Evolutionary conservation across 345 rosid species (phyloP), one percentile per base, ranked within the genome.

Genomic region (Euphorbia pulcherrima): DNA sequence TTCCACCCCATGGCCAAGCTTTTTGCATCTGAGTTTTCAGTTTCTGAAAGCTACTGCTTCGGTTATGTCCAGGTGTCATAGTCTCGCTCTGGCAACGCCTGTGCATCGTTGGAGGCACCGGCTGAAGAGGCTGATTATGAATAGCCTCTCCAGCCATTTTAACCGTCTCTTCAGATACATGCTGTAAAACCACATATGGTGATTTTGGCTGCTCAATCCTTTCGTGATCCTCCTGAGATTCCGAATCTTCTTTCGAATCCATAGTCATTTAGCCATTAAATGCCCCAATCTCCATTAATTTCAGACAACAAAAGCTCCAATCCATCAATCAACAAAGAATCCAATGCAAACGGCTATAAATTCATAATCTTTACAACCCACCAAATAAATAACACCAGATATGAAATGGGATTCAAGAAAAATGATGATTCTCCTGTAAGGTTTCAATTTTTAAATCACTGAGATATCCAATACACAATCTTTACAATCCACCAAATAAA

Each of bases 1-100:
- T 80, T 72, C 84, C 82, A 64, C 87, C 87, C 82, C 99, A 85
- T 51, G 84, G 83, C 97, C 88, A 93, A 39, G 92, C 99, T 81
- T 79, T 93, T 70, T 89, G 92, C 97, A 93, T 74, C 72, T 84
- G 93, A 66, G 62, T 74, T 80, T 86, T 93, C 75, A 86, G 68
- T 74, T 69, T 87, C 80, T 84, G 89, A 69, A 93, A 83, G 76
- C 85, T 80, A 73, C 70, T 77, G 52, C 51, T 73, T 17, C 73
- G 78, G 44, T 48, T 33, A 47, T 84, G 81, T 30, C 81, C 78
- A 12, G 71, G 47, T 28, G 71, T 60, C 74, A 58, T 33, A 60
- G 81, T 52, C 63, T 90, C 97, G 68, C 94, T 86, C 77, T 81
- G 85, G 27, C 75, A 74, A 48, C 88, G 89, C 74, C 80, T 68